A percentile compares a stretch with the other conserved stretches of the same genome.
phyloP scores from a whole-genome alignment of 2,329 filamentous ascomycete genomes.

The Claviceps africana region DNA sequence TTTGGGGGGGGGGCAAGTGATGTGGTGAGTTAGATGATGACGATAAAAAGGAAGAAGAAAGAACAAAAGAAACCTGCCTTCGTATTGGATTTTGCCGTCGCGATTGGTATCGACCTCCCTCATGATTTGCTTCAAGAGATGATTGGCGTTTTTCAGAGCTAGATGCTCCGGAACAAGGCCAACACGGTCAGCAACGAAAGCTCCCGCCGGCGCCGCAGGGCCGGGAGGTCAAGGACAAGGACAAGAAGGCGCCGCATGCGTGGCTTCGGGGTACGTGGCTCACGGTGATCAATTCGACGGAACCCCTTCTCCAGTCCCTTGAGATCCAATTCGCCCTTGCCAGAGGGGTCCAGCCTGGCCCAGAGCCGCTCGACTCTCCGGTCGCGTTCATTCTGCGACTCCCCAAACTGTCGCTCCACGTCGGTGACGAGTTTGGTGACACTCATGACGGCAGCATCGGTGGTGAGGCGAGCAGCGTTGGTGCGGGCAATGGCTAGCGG shows the following conservation, averaged over 20 bases:
- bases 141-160: constrained; percentile 81
- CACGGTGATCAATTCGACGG: constrained; percentile 82
- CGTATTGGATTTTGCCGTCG: constrained; percentile 82
- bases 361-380: constrained; percentile 73
- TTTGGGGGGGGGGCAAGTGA: no score
- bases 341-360: constrained; percentile 63
- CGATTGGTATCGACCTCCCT: constrained; percentile 71
- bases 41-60: constrained; percentile 13
- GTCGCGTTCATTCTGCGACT: constrained; percentile 67
- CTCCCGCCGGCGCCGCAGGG: neutral
- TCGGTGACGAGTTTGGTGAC: constrained; percentile 35
- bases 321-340: constrained; percentile 69
- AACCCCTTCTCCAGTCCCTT: constrained; percentile 74
- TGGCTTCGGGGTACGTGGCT: constrained; percentile 14
- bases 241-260: neutral
- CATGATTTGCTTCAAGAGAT: constrained; percentile 69
- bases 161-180: neutral
- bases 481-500: constrained; percentile 12
- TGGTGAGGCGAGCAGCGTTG: constrained; percentile 13
- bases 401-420: constrained; percentile 52
- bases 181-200: constrained; percentile 1
- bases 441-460: constrained; percentile 22
- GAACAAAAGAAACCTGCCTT: constrained; percentile 48
- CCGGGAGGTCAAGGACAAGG: no score
- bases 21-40: neutral